Percentiles rank a stretch among this genome's conserved stretches.
Conservation (phyloP, 306 rosid species). For the Spatholobus suberectus region DNA sequence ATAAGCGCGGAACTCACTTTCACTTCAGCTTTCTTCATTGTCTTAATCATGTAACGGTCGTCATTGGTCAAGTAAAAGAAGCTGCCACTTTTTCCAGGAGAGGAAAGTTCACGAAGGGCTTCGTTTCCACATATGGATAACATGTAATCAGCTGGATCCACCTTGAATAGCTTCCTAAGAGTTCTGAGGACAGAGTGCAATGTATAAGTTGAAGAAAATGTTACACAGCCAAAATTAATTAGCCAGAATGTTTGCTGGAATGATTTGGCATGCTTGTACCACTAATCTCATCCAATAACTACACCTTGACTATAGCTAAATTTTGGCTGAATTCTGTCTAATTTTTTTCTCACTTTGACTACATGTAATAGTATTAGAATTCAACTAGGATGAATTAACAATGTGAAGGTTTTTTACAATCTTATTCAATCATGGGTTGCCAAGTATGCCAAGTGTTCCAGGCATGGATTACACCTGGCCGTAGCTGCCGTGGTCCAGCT, state of each 20-base stretch:
- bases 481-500: too few relatives aligned
- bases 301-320: neutral
- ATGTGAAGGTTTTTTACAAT: too few relatives aligned
- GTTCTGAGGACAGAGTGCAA: slow-evolving; percentile 58
- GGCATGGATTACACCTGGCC: too few relatives aligned
- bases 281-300: neutral
- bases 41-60: slow-evolving; percentile 96
- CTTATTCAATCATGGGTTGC: neutral
- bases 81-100: slow-evolving; percentile 98
- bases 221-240: neutral
- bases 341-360: neutral
- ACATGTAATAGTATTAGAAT: neutral
- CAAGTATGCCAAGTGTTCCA: too few relatives aligned
- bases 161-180: slow-evolving; percentile 87
- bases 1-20: slow-evolving; percentile 64
- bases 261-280: neutral
- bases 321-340: neutral
- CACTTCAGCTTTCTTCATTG: slow-evolving; percentile 89
- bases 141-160: slow-evolving; percentile 98
- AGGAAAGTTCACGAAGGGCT: slow-evolving; percentile 90
- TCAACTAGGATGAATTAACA: neutral
- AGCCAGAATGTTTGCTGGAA: neutral
- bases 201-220: slow-evolving; percentile 2
- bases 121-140: slow-evolving; percentile 88
- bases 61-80: slow-evolving; percentile 95